Percentiles rank a stretch among this genome's conserved stretches.
phyloP scores from a whole-genome alignment of 345 rosid genomes.

The Arabidopsis suecica region DNA sequence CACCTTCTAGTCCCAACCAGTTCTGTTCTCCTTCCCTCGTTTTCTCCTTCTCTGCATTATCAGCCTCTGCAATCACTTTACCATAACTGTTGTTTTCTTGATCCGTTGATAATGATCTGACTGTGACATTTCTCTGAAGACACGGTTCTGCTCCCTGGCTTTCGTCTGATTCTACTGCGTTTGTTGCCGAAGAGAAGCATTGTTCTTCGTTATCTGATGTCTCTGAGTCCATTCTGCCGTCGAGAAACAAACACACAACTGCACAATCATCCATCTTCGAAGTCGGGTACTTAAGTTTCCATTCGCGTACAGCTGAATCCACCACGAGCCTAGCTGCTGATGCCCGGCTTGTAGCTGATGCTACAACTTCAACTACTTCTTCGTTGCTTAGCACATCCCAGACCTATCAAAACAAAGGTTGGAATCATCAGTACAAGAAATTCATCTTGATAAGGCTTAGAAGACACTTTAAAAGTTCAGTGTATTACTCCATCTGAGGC shows the following conservation, averaged over 20 bases:
- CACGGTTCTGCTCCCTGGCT: conserved; percentile 85
- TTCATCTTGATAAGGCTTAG: background rate
- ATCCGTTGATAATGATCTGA: conserved; percentile 62
- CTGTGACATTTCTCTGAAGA: conserved; percentile 84
- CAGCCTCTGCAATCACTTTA: conserved; percentile 47
- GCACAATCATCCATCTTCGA: conserved; percentile 99
- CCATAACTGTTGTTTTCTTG: conserved; percentile 53
- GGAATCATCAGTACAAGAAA: conserved; percentile 19
- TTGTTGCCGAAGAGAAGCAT: conserved; percentile 79
- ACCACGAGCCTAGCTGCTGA: conserved; percentile 88
- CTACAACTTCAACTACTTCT: conserved; percentile 90
- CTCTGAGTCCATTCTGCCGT: conserved; percentile 93
- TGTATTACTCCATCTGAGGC: conserved; percentile 96
- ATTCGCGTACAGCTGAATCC: conserved; percentile 86
- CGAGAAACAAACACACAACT: conserved; percentile 92
- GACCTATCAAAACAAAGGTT: conserved; percentile 55
- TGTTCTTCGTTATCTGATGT: conserved; percentile 77
- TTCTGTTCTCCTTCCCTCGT: conserved; percentile 66
- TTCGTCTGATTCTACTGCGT: conserved; percentile 76
- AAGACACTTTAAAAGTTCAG: background rate
- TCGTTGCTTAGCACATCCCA: conserved; percentile 99
- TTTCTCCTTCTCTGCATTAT: conserved; percentile 47
- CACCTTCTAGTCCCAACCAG: conserved; percentile 96
- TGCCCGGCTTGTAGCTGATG: conserved; percentile 78
- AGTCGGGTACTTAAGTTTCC: conserved; percentile 98